Percentiles rank a stretch among this genome's conserved stretches.
phyloP scores from a whole-genome alignment of 192 early-diverging fungal genomes.

The Coemansia sp. region DNA sequence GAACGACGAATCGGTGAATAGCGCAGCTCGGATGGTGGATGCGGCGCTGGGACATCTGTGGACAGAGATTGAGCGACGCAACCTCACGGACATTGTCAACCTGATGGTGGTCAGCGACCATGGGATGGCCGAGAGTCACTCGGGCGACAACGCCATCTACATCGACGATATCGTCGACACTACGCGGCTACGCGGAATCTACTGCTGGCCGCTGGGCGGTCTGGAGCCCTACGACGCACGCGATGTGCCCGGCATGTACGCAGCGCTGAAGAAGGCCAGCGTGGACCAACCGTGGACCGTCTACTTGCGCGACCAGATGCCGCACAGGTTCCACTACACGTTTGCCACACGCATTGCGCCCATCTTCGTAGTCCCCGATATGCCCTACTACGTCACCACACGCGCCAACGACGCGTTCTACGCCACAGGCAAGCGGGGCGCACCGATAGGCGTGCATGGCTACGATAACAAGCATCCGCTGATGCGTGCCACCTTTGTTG shows the following conservation, averaged over 20 bases:
- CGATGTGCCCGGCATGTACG: conserved; percentile 57
- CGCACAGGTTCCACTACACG: conserved; percentile 70
- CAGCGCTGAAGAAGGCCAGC: conserved; percentile 52
- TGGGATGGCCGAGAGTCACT: conserved; percentile 67
- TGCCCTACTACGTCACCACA: conserved; percentile 62
- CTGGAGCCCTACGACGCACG: conserved; percentile 58
- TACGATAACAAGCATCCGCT: conserved; percentile 73
- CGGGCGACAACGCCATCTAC: conserved; percentile 63
- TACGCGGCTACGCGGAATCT: conserved; percentile 54
- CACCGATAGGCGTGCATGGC: conserved; percentile 72
- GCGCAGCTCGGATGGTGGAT: conserved; percentile 58
- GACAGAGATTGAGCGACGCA: conserved; percentile 57
- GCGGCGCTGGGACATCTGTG: conserved; percentile 61
- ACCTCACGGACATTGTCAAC: conserved; percentile 66
- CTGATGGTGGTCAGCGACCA: conserved; percentile 79
- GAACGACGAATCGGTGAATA: conserved; percentile 63
- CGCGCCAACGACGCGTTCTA: conserved; percentile 11
- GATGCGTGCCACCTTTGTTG: conserved; percentile 87
- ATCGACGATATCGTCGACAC: conserved; percentile 72
- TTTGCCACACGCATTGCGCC: conserved; percentile 70
- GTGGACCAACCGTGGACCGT: conserved; percentile 59
- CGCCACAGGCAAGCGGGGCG: not conserved
- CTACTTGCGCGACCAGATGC: conserved; percentile 72
- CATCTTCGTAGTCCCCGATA: conserved; percentile 67
- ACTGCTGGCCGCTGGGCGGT: conserved; percentile 64